Evolutionary conservation across 306 rosid genomes (phyloP).

Genomic region (Prunus davidiana): DNA sequence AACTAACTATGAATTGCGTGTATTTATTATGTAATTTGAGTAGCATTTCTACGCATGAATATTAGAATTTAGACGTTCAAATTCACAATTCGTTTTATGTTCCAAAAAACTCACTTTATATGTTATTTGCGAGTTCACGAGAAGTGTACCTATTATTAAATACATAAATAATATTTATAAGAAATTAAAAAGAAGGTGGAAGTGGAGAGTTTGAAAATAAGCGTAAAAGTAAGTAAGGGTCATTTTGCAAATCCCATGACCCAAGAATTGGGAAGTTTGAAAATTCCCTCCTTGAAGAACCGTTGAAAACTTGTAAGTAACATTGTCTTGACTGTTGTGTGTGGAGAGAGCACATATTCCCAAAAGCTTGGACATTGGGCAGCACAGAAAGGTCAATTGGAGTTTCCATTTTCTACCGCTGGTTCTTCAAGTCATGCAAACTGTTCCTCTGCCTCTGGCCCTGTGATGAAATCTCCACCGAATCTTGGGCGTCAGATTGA

Average conservation of each 20-base stretch:
- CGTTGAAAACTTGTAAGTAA: not conserved
- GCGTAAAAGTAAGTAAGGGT: not conserved
- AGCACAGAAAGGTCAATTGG: not conserved
- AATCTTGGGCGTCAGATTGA: conserved; percentile 3
- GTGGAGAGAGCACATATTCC: not conserved
- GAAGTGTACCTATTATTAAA: no score
- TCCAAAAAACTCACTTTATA: no score
- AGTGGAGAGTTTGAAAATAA: no score
- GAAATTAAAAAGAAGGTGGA: no score
- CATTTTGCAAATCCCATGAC: not conserved
- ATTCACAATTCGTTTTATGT: no score
- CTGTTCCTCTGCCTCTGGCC: not conserved
- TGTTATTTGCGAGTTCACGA: no score
- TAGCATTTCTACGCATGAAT: no score
- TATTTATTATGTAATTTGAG: no score
- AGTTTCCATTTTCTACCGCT: not conserved
- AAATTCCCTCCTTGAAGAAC: not conserved
- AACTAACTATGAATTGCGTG: no score
- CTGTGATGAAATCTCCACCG: not conserved
- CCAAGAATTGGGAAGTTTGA: not conserved
- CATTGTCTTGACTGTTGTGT: not conserved
- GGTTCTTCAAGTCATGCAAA: not conserved
- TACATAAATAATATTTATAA: no score
- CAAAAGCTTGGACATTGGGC: not conserved
- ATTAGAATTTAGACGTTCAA: no score